Conservation (phyloP, 2,329 filamentous ascomycete species). For the Trichoderma sp. region DNA sequence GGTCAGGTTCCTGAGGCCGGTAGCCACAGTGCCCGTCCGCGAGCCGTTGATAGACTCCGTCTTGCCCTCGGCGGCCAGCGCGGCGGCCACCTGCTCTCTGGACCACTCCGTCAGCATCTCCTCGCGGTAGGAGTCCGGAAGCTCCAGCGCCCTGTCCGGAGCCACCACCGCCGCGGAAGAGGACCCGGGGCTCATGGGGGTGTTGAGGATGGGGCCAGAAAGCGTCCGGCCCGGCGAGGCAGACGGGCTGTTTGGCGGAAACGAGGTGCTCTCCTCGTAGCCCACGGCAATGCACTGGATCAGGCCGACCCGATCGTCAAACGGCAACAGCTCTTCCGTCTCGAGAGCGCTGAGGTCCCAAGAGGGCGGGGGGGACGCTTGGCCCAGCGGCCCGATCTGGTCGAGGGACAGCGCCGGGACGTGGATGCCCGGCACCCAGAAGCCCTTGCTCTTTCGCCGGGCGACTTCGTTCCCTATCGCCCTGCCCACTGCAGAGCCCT, state of each 20-base stretch:
- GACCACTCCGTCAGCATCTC: slow-evolving; percentile 81
- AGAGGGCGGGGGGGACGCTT: slow-evolving; percentile 47
- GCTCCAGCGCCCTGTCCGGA: slow-evolving; percentile 50
- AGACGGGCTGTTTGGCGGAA: slow-evolving; percentile 70
- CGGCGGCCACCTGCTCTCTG: slow-evolving; percentile 69
- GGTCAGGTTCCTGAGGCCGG: slow-evolving; percentile 58
- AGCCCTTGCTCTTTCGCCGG: slow-evolving; percentile 69
- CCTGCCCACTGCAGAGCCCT: slow-evolving; percentile 67
- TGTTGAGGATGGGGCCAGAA: slow-evolving; percentile 62
- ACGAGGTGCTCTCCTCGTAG: slow-evolving; percentile 65
- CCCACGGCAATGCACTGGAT: slow-evolving; percentile 73
- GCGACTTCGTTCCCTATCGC: slow-evolving; percentile 76
- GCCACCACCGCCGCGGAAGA: slow-evolving; percentile 40
- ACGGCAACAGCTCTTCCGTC: slow-evolving; percentile 68
- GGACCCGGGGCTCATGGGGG: slow-evolving; percentile 44
- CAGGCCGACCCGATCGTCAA: slow-evolving; percentile 71
- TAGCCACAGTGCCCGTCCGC: slow-evolving; percentile 61
- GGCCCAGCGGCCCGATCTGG: slow-evolving; percentile 59
- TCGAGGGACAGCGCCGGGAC: slow-evolving; percentile 69
- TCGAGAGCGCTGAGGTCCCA: slow-evolving; percentile 59
- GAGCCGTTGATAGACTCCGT: slow-evolving; percentile 77
- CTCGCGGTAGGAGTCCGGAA: slow-evolving; percentile 70
- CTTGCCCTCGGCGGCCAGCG: slow-evolving; percentile 69
- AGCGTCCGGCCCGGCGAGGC: slow-evolving; percentile 68
- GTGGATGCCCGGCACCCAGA: slow-evolving; percentile 77